Conservation (phyloP, 2,329 filamentous ascomycete species). For the Emmonsia crescens region DNA sequence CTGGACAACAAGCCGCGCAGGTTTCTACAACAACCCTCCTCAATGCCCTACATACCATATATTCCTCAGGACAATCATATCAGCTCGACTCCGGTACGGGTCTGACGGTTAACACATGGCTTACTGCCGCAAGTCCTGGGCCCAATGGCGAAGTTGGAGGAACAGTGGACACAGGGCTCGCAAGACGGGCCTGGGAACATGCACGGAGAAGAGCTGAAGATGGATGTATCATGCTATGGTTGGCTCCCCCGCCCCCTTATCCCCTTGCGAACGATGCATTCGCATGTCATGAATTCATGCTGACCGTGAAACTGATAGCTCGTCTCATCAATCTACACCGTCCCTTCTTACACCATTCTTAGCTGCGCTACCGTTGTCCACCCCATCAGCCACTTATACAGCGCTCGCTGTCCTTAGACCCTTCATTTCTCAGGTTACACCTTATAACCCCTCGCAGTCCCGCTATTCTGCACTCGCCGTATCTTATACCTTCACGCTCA, state of each 20-base stretch:
- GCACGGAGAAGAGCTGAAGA: constrained; percentile 89
- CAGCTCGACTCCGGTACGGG: constrained; percentile 81
- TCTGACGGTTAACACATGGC: constrained; percentile 90
- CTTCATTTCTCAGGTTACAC: constrained; percentile 78
- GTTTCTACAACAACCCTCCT: constrained; percentile 88
- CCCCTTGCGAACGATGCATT: not conserved
- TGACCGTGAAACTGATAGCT: constrained; percentile 44
- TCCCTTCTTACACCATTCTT: constrained; percentile 76
- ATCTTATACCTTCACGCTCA: constrained; percentile 68
- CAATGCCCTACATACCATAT: constrained; percentile 84
- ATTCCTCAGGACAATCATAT: constrained; percentile 72
- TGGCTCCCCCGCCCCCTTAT: constrained; percentile 23
- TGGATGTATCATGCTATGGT: constrained; percentile 84
- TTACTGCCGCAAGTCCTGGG: constrained; percentile 63
- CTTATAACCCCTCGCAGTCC: constrained; percentile 74
- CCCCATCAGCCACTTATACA: constrained; percentile 65
- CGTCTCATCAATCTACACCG: constrained; percentile 77
- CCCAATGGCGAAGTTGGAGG: constrained; percentile 60
- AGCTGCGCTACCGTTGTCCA: constrained; percentile 63
- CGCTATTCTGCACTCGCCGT: constrained; percentile 72
- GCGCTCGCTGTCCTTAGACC: constrained; percentile 73
- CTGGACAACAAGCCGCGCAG: constrained; percentile 60
- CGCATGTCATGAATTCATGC: constrained; percentile 4
- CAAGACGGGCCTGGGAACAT: constrained; percentile 87
- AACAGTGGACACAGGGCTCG: constrained; percentile 69